Evolutionary conservation across 345 rosid genomes (phyloP), one percentile per base, ranked within the genome.

Genomic region (Populus davidiana): DNA sequence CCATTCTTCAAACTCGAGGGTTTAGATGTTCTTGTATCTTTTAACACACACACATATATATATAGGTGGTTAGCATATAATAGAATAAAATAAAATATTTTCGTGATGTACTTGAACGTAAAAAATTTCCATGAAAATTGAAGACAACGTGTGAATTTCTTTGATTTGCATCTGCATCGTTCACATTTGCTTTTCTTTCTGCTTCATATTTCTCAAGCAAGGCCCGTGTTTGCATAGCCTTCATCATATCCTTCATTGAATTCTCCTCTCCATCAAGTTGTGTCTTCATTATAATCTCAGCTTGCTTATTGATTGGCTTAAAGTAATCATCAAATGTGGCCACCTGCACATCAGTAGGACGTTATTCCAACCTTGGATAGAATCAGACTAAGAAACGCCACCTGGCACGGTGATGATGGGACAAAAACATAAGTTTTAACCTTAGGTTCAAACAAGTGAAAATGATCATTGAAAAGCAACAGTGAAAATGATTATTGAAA

Each of bases 211-310:
- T 20, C 71, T 91, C 91, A 35, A 85, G 78, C 80, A 91, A 69
- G 52, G 93, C 85, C 76, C 89, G 89, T 69, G 80, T 73, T 73
- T 91, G 93, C 89, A 94, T 85, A 25, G 91, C 76, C 35, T 68
- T 75, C 88, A 90, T 77, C 98, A 90, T 87, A 77, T 87, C 87
- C 72, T 83, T 88, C 97, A 92, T 92, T 0, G 85, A 83, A 84
- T 83, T 87, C 86, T 91, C 94, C 88, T 96, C 97, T 27, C 92
- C 89, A 23, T 96, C 93, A 12, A 93, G 96, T 84, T 93, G 98
- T 82, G 77, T 25, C 81, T 93, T 90, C 94, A 93, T 87, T 84
- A 96, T 63, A 16, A 76, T 79, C 87, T 91, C 88, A 31, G 91
- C 98, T 74, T 92, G 86, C 86, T 88, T 89, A 87, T 94, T 96